Evolutionary conservation across 176 grass and related monocot genomes (phyloP).

Genomic region (Tillandsia fasciculata): DNA sequence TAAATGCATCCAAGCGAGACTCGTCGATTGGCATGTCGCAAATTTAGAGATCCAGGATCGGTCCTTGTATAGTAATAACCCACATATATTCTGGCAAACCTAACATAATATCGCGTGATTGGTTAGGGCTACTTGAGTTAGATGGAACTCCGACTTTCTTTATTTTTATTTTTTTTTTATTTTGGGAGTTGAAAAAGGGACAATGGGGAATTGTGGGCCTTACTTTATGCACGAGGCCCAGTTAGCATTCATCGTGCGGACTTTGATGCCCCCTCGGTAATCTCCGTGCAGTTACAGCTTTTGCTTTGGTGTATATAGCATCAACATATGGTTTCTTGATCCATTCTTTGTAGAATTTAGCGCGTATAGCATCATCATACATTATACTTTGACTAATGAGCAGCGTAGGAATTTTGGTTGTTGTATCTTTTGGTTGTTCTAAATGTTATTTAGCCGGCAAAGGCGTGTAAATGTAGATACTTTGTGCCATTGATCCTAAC

Average conservation of each 20-base stretch:
- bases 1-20: conserved; percentile 98
- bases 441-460: neutral
- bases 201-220: conserved; percentile 30
- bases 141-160: conserved; percentile 12
- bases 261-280: conserved; percentile 29
- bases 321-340: conserved; percentile 54
- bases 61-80: conserved; percentile 83
- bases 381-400: neutral
- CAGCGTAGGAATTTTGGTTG: conserved; percentile 2
- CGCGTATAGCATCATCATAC: conserved; percentile 2
- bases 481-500: neutral
- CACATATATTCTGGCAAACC: conserved; percentile 86
- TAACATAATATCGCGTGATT: conserved; percentile 33
- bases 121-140: conserved; percentile 16
- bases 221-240: conserved; percentile 55
- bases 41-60: conserved; percentile 99
- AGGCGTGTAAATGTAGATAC: neutral
- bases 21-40: conserved; percentile 97
- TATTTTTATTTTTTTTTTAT: conserved; percentile 27
- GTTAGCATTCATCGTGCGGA: conserved; percentile 37
- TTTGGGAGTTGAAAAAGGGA: conserved; percentile 74
- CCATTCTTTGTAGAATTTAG: conserved; percentile 85
- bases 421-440: neutral
- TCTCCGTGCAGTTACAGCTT: conserved; percentile 42
- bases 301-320: conserved; percentile 49